A percentile compares a stretch with the other conserved stretches of the same genome.
Evolutionary conservation across 2,329 filamentous ascomycete species (phyloP).

Genomic region (Sarocladium brachiariae): DNA sequence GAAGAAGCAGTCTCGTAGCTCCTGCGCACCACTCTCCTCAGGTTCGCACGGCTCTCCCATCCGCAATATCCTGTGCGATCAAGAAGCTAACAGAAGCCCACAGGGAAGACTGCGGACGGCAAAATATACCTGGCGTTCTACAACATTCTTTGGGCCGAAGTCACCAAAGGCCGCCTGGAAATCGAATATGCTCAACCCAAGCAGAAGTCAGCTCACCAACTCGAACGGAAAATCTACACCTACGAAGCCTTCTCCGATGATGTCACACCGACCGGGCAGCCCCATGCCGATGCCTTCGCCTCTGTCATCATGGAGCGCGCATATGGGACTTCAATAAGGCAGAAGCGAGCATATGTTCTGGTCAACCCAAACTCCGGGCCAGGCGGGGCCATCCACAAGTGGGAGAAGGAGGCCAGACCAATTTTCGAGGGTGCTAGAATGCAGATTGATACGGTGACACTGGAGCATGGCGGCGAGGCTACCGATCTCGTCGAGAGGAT

Average conservation of each 20-base stretch:
- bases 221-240: conserved; percentile 54
- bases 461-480: conserved; percentile 69
- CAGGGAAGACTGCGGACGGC: neutral
- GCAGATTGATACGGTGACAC: conserved; percentile 64
- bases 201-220: conserved; percentile 48
- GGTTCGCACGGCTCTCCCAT: conserved; percentile 34
- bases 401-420: conserved; percentile 68
- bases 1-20: conserved; percentile 4
- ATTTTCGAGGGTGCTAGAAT: conserved; percentile 78
- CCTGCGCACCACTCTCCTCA: conserved; percentile 2
- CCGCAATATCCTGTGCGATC: conserved; percentile 62
- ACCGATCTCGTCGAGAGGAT: conserved; percentile 67
- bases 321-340: conserved; percentile 60
- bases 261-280: conserved; percentile 16
- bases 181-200: conserved; percentile 64
- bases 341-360: conserved; percentile 77
- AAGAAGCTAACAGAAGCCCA: neutral
- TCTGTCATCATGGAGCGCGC: conserved; percentile 58
- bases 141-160: conserved; percentile 76
- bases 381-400: conserved; percentile 66
- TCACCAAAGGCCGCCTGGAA: conserved; percentile 51
- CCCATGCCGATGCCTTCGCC: conserved; percentile 54
- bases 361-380: conserved; percentile 89
- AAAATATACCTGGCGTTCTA: conserved; percentile 58
- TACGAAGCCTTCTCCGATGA: conserved; percentile 33